Conservation (phyloP, 768 basidiomycete species). For the Inosperma sp. region DNA sequence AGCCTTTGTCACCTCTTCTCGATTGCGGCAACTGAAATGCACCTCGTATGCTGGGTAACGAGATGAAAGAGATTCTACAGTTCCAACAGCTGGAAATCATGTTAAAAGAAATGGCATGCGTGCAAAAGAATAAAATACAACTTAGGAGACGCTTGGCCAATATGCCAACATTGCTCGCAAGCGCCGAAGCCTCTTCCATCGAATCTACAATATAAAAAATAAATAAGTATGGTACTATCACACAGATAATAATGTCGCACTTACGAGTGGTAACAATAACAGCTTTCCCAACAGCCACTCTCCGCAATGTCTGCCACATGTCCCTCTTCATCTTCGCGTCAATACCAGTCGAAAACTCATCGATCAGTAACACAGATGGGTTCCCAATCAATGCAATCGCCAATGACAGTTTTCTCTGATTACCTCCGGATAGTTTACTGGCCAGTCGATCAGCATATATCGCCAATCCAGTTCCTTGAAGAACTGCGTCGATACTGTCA, state of each 20-base stretch:
- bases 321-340: constrained; percentile 82
- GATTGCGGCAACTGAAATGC: constrained; percentile 63
- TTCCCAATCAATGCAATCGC: constrained; percentile 76
- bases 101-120: neutral
- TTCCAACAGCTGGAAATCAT: constrained; percentile 53
- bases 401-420: constrained; percentile 70
- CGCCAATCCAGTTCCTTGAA: constrained; percentile 53
- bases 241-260: constrained; percentile 19
- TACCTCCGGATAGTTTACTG: constrained; percentile 72
- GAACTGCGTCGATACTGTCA: constrained; percentile 50
- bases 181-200: constrained; percentile 80
- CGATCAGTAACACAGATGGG: constrained; percentile 72
- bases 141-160: constrained; percentile 67
- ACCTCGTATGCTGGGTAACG: constrained; percentile 75
- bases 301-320: constrained; percentile 72
- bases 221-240: neutral
- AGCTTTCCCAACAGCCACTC: constrained; percentile 62
- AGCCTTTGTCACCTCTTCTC: constrained; percentile 55
- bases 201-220: constrained; percentile 44
- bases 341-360: constrained; percentile 80
- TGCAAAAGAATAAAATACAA: constrained; percentile 25
- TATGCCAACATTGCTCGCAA: constrained; percentile 74
- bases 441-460: constrained; percentile 68
- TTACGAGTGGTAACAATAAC: constrained; percentile 68
- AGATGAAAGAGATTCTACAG: constrained; percentile 55